These are phyloP conservation scores for Ophiognomonia clavigignenti-juglandacearum DNA, from an alignment of 2,329 filamentous ascomycete genomes.

Conservation along the genomic window DNA sequence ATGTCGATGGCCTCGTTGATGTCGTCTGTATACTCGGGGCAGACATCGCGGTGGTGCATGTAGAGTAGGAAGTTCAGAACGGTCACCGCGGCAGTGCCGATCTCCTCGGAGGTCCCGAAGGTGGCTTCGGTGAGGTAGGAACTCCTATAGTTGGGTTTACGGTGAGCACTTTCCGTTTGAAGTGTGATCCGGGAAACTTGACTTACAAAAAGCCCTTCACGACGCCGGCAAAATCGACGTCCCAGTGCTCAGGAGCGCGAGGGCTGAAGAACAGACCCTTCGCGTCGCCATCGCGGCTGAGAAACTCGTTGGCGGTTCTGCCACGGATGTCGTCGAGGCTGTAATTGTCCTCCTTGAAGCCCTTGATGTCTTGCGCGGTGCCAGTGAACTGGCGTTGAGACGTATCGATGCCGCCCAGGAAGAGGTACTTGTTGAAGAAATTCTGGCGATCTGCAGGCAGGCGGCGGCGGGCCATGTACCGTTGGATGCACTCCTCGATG, in stretches of 20 bases:
- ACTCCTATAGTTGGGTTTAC: constrained; percentile 35
- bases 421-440: constrained; percentile 76
- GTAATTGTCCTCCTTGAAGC: constrained; percentile 42
- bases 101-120: constrained; percentile 47
- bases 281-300: constrained; percentile 41
- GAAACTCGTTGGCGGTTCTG: constrained; percentile 58
- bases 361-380: constrained; percentile 33
- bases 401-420: constrained; percentile 74
- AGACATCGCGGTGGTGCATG: constrained; percentile 77
- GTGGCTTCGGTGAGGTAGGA: constrained; percentile 52
- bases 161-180: background rate
- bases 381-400: constrained; percentile 54
- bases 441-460: constrained; percentile 57
- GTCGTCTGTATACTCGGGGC: constrained; percentile 69
- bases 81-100: constrained; percentile 60
- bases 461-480: constrained; percentile 73
- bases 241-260: constrained; percentile 53
- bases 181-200: too few species aligned
- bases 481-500: constrained; percentile 79
- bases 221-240: constrained; percentile 75
- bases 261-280: constrained; percentile 43
- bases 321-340: constrained; percentile 56
- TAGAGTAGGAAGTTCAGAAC: constrained; percentile 88
- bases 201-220: constrained; percentile 73
- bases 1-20: constrained; percentile 61